Conservation (phyloP, 805 yeast species). For the Yamadazyma sp. region DNA sequence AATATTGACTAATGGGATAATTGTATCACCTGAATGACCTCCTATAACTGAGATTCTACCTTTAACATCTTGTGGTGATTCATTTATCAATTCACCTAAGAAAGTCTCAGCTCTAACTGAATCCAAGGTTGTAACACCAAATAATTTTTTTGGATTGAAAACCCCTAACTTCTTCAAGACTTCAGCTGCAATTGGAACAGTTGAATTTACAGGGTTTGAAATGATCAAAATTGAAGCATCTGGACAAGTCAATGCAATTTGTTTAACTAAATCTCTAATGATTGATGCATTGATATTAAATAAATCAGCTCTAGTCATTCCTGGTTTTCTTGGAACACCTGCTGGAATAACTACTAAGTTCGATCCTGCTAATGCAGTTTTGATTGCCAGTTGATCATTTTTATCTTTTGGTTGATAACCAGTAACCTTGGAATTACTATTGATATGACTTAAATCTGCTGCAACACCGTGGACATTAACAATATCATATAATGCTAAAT, state of each 20-base stretch:
- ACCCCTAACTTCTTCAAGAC: slow-evolving; percentile 45
- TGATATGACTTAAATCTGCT: slow-evolving; percentile 43
- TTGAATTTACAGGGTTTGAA: slow-evolving; percentile 46
- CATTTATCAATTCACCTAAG: slow-evolving; percentile 35
- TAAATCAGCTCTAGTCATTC: slow-evolving; percentile 47
- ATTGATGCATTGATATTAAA: slow-evolving; percentile 46
- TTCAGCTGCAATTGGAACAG: slow-evolving; percentile 48
- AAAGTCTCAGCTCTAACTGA: slow-evolving; percentile 46
- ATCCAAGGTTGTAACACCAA: slow-evolving; percentile 47
- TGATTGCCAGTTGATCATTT: slow-evolving; percentile 34
- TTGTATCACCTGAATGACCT: slow-evolving; percentile 48
- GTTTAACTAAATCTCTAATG: slow-evolving; percentile 40
- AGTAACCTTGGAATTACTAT: slow-evolving; percentile 36
- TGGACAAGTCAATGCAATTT: slow-evolving; percentile 37
- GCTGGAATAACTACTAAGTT: slow-evolving; percentile 45
- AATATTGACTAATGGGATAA: slow-evolving; percentile 34
- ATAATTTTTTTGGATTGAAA: slow-evolving; percentile 42
- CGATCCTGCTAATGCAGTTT: slow-evolving; percentile 34
- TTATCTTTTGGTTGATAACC: slow-evolving; percentile 41
- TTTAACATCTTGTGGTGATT: slow-evolving; percentile 28
- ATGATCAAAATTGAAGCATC: slow-evolving; percentile 44
- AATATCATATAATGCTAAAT: slow-evolving; percentile 40
- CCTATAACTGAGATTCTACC: slow-evolving; percentile 44
- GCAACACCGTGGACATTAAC: slow-evolving; percentile 47
- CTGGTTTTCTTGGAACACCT: slow-evolving; percentile 48